Evolutionary conservation across 306 rosid genomes (phyloP), one percentile per base, ranked within the genome.

Genomic region (Gynostemma pentaphyllum): DNA sequence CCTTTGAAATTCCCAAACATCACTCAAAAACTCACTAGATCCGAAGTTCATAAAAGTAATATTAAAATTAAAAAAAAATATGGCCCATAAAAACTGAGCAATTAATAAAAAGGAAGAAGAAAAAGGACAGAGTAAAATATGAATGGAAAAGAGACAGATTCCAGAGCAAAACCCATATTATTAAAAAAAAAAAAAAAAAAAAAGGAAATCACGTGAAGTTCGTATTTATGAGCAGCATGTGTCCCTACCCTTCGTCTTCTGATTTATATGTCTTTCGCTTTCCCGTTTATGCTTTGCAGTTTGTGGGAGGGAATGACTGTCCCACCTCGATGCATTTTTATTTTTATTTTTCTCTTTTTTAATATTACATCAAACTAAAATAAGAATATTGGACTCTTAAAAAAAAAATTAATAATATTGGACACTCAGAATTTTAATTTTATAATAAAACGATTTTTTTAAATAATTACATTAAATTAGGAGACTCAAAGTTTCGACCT

Each of bases 221-320:
- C 14, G 30, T 30, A 54, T 54, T 30, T 29, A 54, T 34, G 24
- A 19, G 16, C 2, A 27, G n/a, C 45, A 16, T 18, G n/a, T 34
- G 44, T 56, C 44, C 63, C 63, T 56, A 56, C 63, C 5, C n/a
- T n/a, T n/a, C n/a, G n/a, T n/a, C n/a, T n/a, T 56, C 44, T 56
- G 26, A n/a, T 30, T 8, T 54, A n/a, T 5, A 16, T 55, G 9
- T 6, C 45, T 1, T 1, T 2, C 14, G 9, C 32, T 0, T 53
- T 29, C 40, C 40, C 13, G n/a, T 32, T 10, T 56, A 9, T 32
- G 18, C 9, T 16, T 16, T 32, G 26, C 30, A 41, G 62, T 16
- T 16, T 0, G 19, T 36, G 29, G 29, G 64, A 19, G 64, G 22
- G 11, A 32, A 55, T 55, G 15, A 36, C 26, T 7, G 29, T 21